Conservation (phyloP, 2,329 filamentous ascomycete genomes). For the Fusarium liriodendri region DNA sequence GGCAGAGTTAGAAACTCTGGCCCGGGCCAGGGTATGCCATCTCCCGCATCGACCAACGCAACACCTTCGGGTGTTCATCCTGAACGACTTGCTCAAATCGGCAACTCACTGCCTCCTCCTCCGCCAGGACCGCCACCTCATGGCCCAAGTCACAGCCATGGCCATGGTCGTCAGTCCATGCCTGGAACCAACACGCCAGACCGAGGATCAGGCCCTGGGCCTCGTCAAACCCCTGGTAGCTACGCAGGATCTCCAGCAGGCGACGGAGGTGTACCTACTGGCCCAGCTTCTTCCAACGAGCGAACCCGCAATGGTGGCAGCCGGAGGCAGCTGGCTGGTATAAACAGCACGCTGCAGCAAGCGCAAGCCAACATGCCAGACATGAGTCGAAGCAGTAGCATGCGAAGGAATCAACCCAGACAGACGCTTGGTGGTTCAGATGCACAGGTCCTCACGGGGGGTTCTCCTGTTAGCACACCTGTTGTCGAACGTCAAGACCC, state of each 20-base stretch:
- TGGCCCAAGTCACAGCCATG: slow-evolving; percentile 26
- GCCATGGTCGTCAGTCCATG: slow-evolving; percentile 47
- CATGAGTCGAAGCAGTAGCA: slow-evolving; percentile 49
- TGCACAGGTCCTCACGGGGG: slow-evolving; percentile 66
- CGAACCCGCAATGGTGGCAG: slow-evolving; percentile 53
- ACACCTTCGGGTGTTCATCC: slow-evolving; percentile 58
- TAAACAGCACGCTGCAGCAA: slow-evolving; percentile 69
- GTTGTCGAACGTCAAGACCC: slow-evolving; percentile 61
- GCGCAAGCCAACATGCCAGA: slow-evolving; percentile 58
- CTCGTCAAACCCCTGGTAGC: slow-evolving; percentile 39
- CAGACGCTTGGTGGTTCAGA: slow-evolving; percentile 64
- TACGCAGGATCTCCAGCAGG: slow-evolving; percentile 38
- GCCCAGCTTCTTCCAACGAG: slow-evolving; percentile 51
- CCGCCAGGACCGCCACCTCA: slow-evolving; percentile 46
- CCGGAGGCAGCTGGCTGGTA: slow-evolving; percentile 67
- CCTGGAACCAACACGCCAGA: slow-evolving; percentile 48
- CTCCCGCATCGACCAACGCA: slow-evolving; percentile 40
- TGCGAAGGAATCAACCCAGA: slow-evolving; percentile 50
- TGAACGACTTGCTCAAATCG: slow-evolving; percentile 62
- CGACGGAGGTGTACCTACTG: slow-evolving; percentile 49
- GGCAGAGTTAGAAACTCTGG: slow-evolving; percentile 57
- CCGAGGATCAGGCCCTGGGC: slow-evolving; percentile 37
- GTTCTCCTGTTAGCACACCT: slow-evolving; percentile 62
- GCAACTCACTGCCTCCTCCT: slow-evolving; percentile 45
- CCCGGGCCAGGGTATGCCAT: slow-evolving; percentile 37